A percentile compares a stretch with the other conserved stretches of the same genome.
These are phyloP conservation scores for Barbatosphaeria neglecta DNA, from an alignment of 495 filamentous ascomycete species.

Conservation along the genomic window DNA sequence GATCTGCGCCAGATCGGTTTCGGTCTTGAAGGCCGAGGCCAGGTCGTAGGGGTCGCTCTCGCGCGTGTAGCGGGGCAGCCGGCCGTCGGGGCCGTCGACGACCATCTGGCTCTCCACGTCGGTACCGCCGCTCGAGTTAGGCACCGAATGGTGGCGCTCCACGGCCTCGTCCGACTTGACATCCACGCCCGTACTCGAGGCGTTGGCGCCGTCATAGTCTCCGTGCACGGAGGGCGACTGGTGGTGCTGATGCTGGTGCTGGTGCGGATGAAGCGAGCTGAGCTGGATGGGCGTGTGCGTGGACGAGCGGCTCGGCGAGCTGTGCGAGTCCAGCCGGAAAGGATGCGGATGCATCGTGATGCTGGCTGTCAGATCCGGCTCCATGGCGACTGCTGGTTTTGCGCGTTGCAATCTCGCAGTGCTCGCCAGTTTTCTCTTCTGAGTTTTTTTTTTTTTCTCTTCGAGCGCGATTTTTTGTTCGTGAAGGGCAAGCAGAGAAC, in stretches of 20 bases:
- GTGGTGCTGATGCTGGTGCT: constrained; percentile 2
- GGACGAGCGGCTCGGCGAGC: constrained; percentile 11
- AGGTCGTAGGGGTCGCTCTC: constrained; percentile 76
- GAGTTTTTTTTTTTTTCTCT: too few relatives aligned
- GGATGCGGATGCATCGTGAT: constrained; percentile 27
- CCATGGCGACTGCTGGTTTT: constrained; percentile 5
- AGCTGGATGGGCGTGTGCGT: constrained; percentile 8
- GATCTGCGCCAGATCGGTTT: constrained; percentile 67
- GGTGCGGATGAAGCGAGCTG: background rate
- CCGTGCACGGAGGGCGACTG: constrained; percentile 18
- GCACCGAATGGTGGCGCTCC: constrained; percentile 28
- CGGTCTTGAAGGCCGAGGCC: constrained; percentile 64
- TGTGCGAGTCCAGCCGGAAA: constrained; percentile 22
- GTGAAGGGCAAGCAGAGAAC: too few relatives aligned
- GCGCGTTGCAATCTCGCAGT: background rate
- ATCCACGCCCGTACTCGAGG: constrained; percentile 33
- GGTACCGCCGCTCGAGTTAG: constrained; percentile 1
- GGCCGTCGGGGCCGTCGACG: constrained; percentile 26
- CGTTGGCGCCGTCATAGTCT: constrained; percentile 13
- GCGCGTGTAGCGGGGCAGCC: constrained; percentile 30
- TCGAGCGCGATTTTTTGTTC: background rate
- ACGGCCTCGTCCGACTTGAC: constrained; percentile 34
- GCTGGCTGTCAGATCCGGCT: constrained; percentile 13
- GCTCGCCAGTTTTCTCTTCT: too few relatives aligned
- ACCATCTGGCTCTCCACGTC: constrained; percentile 57